Conservation (phyloP, 352 stramenopile species). For the Pythium vanterpoolii region DNA sequence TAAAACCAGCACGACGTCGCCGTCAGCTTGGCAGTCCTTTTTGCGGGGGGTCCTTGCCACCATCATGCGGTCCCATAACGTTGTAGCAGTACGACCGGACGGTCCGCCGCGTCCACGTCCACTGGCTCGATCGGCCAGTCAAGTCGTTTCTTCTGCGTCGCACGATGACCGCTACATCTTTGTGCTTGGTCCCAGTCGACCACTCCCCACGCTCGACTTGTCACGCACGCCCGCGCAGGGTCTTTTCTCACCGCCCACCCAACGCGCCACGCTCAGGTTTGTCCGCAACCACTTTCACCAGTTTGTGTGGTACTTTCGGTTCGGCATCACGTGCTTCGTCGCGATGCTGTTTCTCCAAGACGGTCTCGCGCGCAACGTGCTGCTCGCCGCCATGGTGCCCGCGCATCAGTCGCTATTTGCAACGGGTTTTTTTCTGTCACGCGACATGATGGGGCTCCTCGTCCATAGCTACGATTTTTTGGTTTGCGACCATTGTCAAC, state of each 20-base stretch:
- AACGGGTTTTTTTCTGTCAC: slow-evolving; percentile 14
- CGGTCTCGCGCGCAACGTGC: not conserved
- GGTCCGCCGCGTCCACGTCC: too few species aligned
- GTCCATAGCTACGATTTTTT: slow-evolving; percentile 32
- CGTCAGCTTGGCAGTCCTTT: too few species aligned
- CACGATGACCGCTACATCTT: not conserved
- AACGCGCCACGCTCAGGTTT: not conserved
- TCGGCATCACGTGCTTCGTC: slow-evolving; percentile 13
- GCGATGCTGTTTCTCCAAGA: slow-evolving; percentile 6
- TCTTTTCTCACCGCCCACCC: not conserved
- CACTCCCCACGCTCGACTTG: not conserved
- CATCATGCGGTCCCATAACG: too few species aligned
- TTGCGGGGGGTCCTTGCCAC: too few species aligned
- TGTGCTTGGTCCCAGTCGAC: not conserved
- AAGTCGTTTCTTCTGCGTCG: too few species aligned
- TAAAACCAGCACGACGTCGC: too few species aligned
- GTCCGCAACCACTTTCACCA: slow-evolving; percentile 1
- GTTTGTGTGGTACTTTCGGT: slow-evolving; percentile 2
- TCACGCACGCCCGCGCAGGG: not conserved
- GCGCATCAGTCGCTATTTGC: slow-evolving; percentile 10
- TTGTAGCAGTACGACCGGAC: too few species aligned
- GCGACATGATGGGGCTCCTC: slow-evolving; percentile 27
- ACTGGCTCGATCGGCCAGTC: too few species aligned
- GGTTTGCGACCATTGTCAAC: slow-evolving; percentile 36
- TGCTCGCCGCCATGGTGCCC: slow-evolving; percentile 4